These are phyloP conservation scores for Chenopodium formosanum DNA, from an alignment of 148 eudicot genomes.

Conservation along the genomic window DNA sequence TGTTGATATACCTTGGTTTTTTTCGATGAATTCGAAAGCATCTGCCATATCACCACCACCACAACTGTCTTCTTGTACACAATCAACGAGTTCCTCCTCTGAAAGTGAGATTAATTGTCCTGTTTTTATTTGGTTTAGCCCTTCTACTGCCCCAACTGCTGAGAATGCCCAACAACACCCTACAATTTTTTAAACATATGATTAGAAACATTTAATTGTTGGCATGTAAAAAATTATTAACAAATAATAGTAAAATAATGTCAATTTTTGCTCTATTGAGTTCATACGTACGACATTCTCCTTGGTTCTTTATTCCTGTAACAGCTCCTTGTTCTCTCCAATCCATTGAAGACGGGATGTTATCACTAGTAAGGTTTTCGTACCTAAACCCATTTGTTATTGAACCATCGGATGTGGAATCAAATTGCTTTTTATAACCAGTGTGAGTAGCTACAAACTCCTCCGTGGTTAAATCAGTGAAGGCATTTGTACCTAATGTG, in stretches of 20 bases:
- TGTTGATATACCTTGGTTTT: conserved; percentile 40
- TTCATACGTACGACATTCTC: not conserved
- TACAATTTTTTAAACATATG: not conserved
- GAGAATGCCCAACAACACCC: conserved; percentile 58
- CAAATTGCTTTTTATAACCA: conserved; percentile 11
- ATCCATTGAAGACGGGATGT: not conserved
- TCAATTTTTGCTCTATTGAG: too few relatives aligned
- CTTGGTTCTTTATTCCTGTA: not conserved
- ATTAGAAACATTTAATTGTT: too few relatives aligned
- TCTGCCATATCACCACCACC: conserved; percentile 29
- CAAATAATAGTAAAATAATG: too few relatives aligned
- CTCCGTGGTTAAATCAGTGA: conserved; percentile 46
- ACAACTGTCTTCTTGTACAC: conserved; percentile 11
- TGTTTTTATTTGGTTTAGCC: conserved; percentile 21
- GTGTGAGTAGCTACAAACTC: conserved; percentile 39
- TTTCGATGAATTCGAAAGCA: conserved; percentile 31
- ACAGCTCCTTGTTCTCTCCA: conserved; percentile 19
- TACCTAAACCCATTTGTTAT: conserved; percentile 10
- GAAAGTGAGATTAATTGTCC: conserved; percentile 30
- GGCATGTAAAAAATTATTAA: too few relatives aligned
- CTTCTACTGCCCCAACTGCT: conserved; percentile 43
- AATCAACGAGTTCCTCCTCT: conserved; percentile 50
- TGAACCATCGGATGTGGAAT: not conserved
- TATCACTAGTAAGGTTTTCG: conserved; percentile 13
- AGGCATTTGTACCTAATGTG: conserved; percentile 34